Percentiles rank a stretch among this genome's conserved stretches.
phyloP scores from a whole-genome alignment of 2,329 filamentous ascomycete species.

The Atkinsonella texensis region DNA sequence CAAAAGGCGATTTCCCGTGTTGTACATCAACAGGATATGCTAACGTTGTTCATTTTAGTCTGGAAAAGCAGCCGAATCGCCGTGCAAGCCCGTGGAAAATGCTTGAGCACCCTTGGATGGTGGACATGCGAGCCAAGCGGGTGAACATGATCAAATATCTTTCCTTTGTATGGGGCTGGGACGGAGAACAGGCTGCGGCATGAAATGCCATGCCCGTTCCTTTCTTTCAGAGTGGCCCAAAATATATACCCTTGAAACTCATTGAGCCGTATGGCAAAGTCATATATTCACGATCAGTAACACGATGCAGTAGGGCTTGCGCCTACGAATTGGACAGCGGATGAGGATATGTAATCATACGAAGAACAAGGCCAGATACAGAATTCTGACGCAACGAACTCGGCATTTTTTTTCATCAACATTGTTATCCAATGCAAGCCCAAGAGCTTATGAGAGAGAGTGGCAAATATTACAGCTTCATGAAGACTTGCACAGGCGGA shows the following conservation, averaged over 20 bases:
- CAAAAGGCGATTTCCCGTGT: not conserved
- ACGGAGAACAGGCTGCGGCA: slow-evolving; percentile 33
- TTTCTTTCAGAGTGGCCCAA: not conserved
- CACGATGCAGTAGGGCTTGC: not conserved
- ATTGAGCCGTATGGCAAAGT: not conserved
- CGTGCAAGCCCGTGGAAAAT: slow-evolving; percentile 95
- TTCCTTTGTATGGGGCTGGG: slow-evolving; percentile 94
- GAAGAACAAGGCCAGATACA: not conserved
- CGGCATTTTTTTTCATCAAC: not conserved
- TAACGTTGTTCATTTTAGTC: slow-evolving; percentile 38
- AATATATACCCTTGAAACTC: not conserved
- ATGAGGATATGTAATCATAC: not conserved
- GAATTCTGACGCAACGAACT: not conserved
- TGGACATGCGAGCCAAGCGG: slow-evolving; percentile 88
- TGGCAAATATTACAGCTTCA: slow-evolving; percentile 1
- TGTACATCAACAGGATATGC: slow-evolving; percentile 2
- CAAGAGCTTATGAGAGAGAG: not conserved
- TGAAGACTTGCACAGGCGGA: not conserved
- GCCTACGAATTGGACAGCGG: not conserved
- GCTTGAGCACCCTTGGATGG: slow-evolving; percentile 98
- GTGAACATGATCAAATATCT: slow-evolving; percentile 97
- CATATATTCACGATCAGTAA: not conserved
- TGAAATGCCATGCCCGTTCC: not conserved
- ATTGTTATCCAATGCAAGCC: not conserved
- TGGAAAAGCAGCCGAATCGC: slow-evolving; percentile 83